Base-by-base conservation (phyloP, 164 flowering plant species). In the Malania oleifera region DNA sequence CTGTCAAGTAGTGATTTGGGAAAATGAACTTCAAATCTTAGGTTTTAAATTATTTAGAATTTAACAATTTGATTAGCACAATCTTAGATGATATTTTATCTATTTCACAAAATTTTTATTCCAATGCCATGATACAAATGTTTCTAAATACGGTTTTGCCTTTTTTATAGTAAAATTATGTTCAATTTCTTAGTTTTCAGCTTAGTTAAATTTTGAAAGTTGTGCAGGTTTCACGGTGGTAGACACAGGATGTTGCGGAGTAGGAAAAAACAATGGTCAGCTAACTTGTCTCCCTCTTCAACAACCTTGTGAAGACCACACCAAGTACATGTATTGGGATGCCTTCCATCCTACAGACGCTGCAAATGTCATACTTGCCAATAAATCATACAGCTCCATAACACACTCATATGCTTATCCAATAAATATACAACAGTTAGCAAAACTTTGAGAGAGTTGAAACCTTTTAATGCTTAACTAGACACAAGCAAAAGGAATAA, bases 261-360 rank as follows among this genome's bases (percentile, higher is more conserved):
- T 92, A 18, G 96, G 95, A 43, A 81, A 73, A 54, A 92, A 92
- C 84, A 92, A 89, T 48, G 96, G 96, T 17, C 89, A 82, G 52
- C 69, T 89, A 58, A 87, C 96, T 3, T 89, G 96, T 65, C 87
- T 92, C 52, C 98, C 96, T n/a, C 75, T 89, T 9, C 88, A 87
- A 62, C 64, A 37, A n/a, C 85, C 96, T 0, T 92, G 98, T 31
- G 45, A 38, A 0, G 78, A 91, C 23, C 72, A 89, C 1, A 61
- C 17, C 2, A 79, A 80, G 67, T 89, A 87, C 73, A 15, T 89
- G 23, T 92, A 83, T 52, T 92, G 96, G 96, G 96, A 88, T 61
- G 89, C 96, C 37, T 85, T 88, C 69, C 96, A 88, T 73, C 87
- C 87, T 0, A 83, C 91, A 0, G 89, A 88, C 52, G 62, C 52